Conservation (phyloP, 2,329 filamentous ascomycete species). For the Beauveria sp. region DNA sequence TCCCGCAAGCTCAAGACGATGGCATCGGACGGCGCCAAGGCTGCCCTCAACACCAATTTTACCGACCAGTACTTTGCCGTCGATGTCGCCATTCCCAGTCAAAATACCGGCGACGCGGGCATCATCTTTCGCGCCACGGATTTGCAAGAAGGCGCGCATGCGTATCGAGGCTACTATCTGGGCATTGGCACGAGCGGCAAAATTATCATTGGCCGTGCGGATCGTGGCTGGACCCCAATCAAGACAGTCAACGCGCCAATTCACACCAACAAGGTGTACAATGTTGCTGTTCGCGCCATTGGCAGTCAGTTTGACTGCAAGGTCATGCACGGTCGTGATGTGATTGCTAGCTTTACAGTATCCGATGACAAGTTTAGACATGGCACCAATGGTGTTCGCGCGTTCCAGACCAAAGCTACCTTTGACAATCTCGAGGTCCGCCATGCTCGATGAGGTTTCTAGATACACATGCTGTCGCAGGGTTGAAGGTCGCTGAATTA, state of each 20-base stretch:
- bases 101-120: slow-evolving; percentile 21
- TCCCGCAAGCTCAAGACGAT: slow-evolving; percentile 17
- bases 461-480: background rate
- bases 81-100: slow-evolving; percentile 16
- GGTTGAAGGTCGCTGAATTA: background rate
- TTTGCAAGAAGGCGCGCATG: slow-evolving; percentile 10
- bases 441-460: background rate
- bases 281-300: background rate
- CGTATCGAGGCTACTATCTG: slow-evolving; percentile 22
- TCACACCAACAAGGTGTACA: slow-evolving; percentile 2
- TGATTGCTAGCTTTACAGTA: slow-evolving; percentile 5
- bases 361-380: slow-evolving; percentile 2
- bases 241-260: slow-evolving; percentile 1
- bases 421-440: slow-evolving; percentile 11
- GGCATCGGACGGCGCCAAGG: slow-evolving; percentile 16
- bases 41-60: slow-evolving; percentile 30
- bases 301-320: slow-evolving; percentile 1
- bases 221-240: slow-evolving; percentile 1
- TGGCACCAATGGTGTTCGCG: slow-evolving; percentile 10
- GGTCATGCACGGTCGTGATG: background rate
- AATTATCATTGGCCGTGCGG: slow-evolving; percentile 18
- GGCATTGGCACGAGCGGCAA: slow-evolving; percentile 20
- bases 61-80: slow-evolving; percentile 25
- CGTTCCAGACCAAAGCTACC: slow-evolving; percentile 3
- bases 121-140: slow-evolving; percentile 28